Conservation (phyloP, 805 yeast genomes). For the Lipomyces sp. region DNA sequence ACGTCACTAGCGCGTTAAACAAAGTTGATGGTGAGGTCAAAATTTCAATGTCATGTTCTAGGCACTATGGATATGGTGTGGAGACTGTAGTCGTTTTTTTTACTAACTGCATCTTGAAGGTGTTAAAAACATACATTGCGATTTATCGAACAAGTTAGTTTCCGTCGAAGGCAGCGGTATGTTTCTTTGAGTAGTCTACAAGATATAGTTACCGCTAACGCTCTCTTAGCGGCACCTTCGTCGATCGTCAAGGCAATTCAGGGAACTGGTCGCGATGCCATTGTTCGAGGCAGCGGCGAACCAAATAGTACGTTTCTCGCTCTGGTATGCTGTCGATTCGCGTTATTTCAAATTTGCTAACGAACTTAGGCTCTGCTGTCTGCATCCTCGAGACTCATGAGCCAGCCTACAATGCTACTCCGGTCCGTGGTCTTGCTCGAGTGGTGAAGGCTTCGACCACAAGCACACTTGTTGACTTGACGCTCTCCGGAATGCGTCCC, state of each 20-base stretch:
- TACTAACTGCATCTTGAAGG: constrained; percentile 44
- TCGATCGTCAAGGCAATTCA: constrained; percentile 69
- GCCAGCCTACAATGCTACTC: constrained; percentile 52
- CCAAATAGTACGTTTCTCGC: constrained; percentile 53
- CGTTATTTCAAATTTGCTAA: neutral
- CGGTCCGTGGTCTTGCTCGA: constrained; percentile 86
- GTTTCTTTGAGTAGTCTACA: neutral
- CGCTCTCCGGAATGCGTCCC: constrained; percentile 68
- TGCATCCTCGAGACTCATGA: constrained; percentile 80
- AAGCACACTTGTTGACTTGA: constrained; percentile 71
- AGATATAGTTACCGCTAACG: neutral
- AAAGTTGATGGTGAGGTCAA: constrained; percentile 45
- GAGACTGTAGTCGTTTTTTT: neutral
- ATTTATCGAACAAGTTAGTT: constrained; percentile 64
- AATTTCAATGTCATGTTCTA: neutral
- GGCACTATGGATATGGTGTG: neutral
- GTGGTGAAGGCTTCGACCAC: constrained; percentile 67
- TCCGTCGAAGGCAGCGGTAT: constrained; percentile 61
- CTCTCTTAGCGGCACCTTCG: constrained; percentile 68
- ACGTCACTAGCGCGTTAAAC: constrained; percentile 60
- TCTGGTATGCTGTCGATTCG: neutral
- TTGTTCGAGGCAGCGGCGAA: constrained; percentile 86
- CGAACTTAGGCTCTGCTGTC: constrained; percentile 72
- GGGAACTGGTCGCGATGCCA: constrained; percentile 81
- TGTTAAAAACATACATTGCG: constrained; percentile 58